Evolutionary conservation across 2,329 filamentous ascomycete species (phyloP).

Genomic region (Colletotrichum tofieldiae): DNA sequence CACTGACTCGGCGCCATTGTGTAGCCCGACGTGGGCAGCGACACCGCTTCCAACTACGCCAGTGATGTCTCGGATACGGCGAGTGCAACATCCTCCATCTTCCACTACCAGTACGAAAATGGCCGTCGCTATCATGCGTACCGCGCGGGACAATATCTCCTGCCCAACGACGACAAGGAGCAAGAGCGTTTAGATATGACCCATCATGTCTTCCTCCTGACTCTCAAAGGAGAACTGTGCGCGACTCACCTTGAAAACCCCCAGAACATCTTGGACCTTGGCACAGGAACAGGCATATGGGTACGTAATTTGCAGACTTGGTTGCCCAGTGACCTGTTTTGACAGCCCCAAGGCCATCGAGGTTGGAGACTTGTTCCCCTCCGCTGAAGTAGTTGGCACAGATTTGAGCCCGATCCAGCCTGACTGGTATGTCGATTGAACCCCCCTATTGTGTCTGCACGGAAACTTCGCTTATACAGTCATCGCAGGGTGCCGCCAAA

Average conservation of each 20-base stretch:
- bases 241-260: conserved; percentile 57
- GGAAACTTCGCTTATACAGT: not conserved
- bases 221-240: conserved; percentile 54
- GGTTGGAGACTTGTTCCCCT: conserved; percentile 74
- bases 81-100: conserved; percentile 54
- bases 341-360: conserved; percentile 65
- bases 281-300: conserved; percentile 69
- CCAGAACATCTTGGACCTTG: conserved; percentile 58
- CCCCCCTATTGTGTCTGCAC: too few species aligned
- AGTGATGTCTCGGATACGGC: conserved; percentile 43
- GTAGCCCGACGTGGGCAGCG: conserved; percentile 30
- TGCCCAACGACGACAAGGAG: conserved; percentile 62
- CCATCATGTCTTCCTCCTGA: conserved; percentile 54
- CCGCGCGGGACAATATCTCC: conserved; percentile 58
- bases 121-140: conserved; percentile 65
- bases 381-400: conserved; percentile 55
- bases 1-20: not conserved
- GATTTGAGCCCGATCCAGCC: conserved; percentile 49
- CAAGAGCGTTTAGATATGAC: conserved; percentile 59
- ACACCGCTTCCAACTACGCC: conserved; percentile 45
- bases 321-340: conserved; percentile 41
- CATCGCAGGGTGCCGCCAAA: conserved; percentile 46
- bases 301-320: conserved; percentile 53
- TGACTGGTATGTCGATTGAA: conserved; percentile 39
- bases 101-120: conserved; percentile 56